Percentiles rank a stretch among this genome's conserved stretches.
phyloP scores from a whole-genome alignment of 345 rosid genomes.

The Lumnitzera littorea region DNA sequence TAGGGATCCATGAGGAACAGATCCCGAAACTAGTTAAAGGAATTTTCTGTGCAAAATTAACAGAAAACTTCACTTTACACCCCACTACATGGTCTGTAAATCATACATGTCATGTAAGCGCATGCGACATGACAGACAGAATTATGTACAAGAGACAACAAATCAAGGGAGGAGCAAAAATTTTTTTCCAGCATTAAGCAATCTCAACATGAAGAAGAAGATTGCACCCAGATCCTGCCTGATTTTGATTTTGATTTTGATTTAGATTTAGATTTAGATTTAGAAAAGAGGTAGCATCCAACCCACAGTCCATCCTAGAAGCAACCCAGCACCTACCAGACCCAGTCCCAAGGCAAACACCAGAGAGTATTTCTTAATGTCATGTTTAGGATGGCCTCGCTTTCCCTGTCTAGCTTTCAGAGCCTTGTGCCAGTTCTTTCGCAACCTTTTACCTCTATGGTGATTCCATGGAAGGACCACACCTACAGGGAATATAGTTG shows the following conservation, averaged over 20 bases:
- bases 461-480: slow-evolving; percentile 45
- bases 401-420: slow-evolving; percentile 30
- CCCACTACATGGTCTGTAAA: too few species aligned
- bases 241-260: neutral
- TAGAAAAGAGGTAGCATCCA: slow-evolving; percentile 65
- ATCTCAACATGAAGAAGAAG: slow-evolving; percentile 6
- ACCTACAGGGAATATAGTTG: slow-evolving; percentile 32
- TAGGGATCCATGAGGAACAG: too few species aligned
- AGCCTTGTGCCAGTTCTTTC: slow-evolving; percentile 27
- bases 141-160: too few species aligned
- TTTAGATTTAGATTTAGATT: neutral
- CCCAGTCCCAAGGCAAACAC: slow-evolving; percentile 76
- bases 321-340: slow-evolving; percentile 92
- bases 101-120: too few species aligned
- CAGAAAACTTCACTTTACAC: too few species aligned
- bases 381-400: slow-evolving; percentile 24
- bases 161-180: too few species aligned
- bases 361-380: slow-evolving; percentile 33
- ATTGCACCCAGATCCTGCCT: neutral
- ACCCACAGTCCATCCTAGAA: slow-evolving; percentile 95
- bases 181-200: slow-evolving; percentile 2
- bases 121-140: too few species aligned
- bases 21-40: too few species aligned
- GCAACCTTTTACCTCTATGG: slow-evolving; percentile 26
- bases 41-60: too few species aligned